These are phyloP conservation scores for Trypanosoma cruzi DNA, from an alignment of 208 protist genomes.

Conservation along the genomic window DNA sequence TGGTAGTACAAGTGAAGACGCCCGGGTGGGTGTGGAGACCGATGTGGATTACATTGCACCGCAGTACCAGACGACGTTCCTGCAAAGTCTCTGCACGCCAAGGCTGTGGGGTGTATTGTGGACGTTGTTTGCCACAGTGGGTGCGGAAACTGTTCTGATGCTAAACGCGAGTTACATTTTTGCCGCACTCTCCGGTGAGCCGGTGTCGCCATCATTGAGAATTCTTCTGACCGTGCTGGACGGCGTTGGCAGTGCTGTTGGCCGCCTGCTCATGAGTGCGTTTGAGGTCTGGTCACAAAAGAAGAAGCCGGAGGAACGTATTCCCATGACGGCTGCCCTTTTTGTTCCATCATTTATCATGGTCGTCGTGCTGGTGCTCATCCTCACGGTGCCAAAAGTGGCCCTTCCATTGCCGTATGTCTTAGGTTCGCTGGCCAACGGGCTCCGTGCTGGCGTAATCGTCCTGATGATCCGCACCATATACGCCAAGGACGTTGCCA, in stretches of 20 bases:
- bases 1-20: background rate
- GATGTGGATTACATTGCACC: slow-evolving; percentile 64
- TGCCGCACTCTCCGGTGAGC: slow-evolving; percentile 43
- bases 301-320: slow-evolving; percentile 54
- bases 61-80: slow-evolving; percentile 74
- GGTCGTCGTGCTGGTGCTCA: slow-evolving; percentile 26
- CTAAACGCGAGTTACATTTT: slow-evolving; percentile 81
- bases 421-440: slow-evolving; percentile 23
- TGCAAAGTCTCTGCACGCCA: slow-evolving; percentile 41
- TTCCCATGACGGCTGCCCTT: slow-evolving; percentile 62
- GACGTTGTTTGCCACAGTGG: slow-evolving; percentile 58
- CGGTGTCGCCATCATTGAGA: slow-evolving; percentile 37
- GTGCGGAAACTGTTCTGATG: slow-evolving; percentile 67
- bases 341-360: slow-evolving; percentile 54
- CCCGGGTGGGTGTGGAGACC: background rate
- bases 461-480: slow-evolving; percentile 29
- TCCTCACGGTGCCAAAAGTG: slow-evolving; percentile 9
- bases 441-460: slow-evolving; percentile 6
- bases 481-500: slow-evolving; percentile 28
- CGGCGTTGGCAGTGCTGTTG: slow-evolving; percentile 70
- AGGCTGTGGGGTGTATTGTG: slow-evolving; percentile 62
- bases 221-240: slow-evolving; percentile 66
- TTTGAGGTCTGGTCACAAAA: slow-evolving; percentile 74
- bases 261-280: slow-evolving; percentile 61
- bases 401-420: slow-evolving; percentile 34